Base-by-base conservation (phyloP, 2,329 filamentous ascomycete species). In the Colletotrichum nymphaeae region DNA sequence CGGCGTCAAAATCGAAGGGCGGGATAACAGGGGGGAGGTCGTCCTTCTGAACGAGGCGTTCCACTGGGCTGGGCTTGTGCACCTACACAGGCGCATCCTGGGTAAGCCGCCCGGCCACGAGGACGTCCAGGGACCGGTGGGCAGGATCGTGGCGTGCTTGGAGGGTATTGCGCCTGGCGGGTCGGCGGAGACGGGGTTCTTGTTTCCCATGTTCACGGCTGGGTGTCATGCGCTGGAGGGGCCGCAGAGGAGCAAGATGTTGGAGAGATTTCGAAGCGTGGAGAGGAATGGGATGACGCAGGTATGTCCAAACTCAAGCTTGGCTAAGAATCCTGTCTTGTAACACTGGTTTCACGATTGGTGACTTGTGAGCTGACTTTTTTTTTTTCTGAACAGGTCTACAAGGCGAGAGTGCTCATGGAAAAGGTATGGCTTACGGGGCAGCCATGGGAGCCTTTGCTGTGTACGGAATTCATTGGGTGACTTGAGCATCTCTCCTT, bases 191-290 rank as follows among this genome's bases (percentile, higher is more conserved):
- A 91, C 90, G 9, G 94, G 93, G 78, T 84, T 94, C 22, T 81
- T 97, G 52, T 95, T 97, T 76, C 94, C 94, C 0, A 91, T 97
- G 83, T 97, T 97, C 81, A 94, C 93, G 1, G 94, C 94, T 1
- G 94, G 94, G 0, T 95, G 93, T 76, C 93, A 97, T 80, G 90
- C 91, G 1, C 84, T 84, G 68, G 88, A 91, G 62, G 78, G 84
- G 42, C 82, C 81, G 3, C 89, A 93, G 76, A 86, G 91, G 63
- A 83, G 84, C 28, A 86, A 90, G 77, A 90, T 96, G 49, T 84
- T 94, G 77, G 88, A 90, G 76, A 86, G 94, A 60, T 86, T 97
- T 78, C 86, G 86, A 79, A 88, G 88, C 22, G 89, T 94, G 1
- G 93, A 96, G 82, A 90, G 88, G 5, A 92, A 92, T 75, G 94